Conservation (phyloP, 116 monocot genomes). For the Trichopus zeylanicus region DNA sequence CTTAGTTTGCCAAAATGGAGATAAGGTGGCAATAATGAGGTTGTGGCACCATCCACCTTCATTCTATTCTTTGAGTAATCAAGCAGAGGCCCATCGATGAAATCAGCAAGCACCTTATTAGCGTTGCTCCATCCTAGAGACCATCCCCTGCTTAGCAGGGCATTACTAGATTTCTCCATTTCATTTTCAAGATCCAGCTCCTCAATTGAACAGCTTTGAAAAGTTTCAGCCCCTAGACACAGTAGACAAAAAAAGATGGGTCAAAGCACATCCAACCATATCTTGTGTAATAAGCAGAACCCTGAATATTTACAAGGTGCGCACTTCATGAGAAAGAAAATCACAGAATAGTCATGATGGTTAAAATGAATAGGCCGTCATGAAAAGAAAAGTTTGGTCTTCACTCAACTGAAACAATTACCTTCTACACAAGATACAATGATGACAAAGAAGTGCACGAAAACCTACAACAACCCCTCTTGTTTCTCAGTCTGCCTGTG, state of each 20-base stretch:
- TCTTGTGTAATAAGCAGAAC: neutral
- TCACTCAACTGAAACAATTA: too few species aligned
- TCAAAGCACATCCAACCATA: neutral
- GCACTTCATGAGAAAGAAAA: neutral
- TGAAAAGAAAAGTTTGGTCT: too few species aligned
- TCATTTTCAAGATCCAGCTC: slow-evolving; percentile 81
- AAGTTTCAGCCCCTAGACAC: slow-evolving; percentile 35
- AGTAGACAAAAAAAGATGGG: neutral
- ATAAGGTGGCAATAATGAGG: slow-evolving; percentile 79
- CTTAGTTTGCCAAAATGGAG: slow-evolving; percentile 89
- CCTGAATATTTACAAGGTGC: neutral
- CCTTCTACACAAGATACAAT: too few species aligned
- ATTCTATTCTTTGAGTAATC: slow-evolving; percentile 54
- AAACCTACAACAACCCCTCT: too few species aligned
- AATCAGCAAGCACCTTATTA: slow-evolving; percentile 61
- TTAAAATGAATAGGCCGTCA: neutral
- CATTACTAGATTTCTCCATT: slow-evolving; percentile 74
- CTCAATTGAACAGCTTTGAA: slow-evolving; percentile 58
- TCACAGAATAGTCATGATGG: neutral
- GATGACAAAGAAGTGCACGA: too few species aligned
- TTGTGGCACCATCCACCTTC: slow-evolving; percentile 55
- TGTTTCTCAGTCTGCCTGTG: slow-evolving; percentile 32
- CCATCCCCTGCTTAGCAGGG: slow-evolving; percentile 77
- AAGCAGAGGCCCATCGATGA: slow-evolving; percentile 32
- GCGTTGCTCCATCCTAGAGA: slow-evolving; percentile 84